Percentiles rank a stretch among this genome's conserved stretches.
Conservation (phyloP, 305 asterid species). For the Solanum hybrid region DNA sequence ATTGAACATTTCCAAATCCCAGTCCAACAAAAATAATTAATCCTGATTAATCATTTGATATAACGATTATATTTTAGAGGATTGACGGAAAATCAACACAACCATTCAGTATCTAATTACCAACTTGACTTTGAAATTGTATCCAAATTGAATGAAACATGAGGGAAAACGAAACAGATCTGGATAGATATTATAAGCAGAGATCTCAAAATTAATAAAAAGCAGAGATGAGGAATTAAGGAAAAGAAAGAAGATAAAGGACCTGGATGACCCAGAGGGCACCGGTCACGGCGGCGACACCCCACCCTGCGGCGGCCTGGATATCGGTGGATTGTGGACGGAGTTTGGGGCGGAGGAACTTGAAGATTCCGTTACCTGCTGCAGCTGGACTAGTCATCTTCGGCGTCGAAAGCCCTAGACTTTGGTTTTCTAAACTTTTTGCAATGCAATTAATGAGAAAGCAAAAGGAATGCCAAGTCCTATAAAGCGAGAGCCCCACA, state of each 20-base stretch:
- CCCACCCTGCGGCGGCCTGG: conserved; percentile 72
- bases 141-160: not conserved
- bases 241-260: not conserved
- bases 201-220: not conserved
- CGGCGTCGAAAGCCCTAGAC: conserved; percentile 29
- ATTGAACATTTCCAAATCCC: not conserved
- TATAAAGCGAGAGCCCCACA: not conserved
- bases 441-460: not conserved
- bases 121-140: not conserved
- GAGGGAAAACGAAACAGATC: not conserved
- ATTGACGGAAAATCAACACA: not conserved
- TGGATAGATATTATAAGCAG: not conserved
- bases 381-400: conserved; percentile 43
- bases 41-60: not conserved
- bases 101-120: not conserved
- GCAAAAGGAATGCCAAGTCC: not conserved
- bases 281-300: conserved; percentile 54
- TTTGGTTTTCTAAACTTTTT: not conserved
- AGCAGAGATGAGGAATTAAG: not conserved
- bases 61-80: not conserved
- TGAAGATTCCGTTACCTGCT: conserved; percentile 32
- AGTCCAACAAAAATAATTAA: not conserved
- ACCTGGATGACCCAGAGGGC: conserved; percentile 76
- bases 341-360: conserved; percentile 26
- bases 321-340: conserved; percentile 38